These are phyloP conservation scores for Volvox africanus DNA, from an alignment of 139 green algal genomes.

Conservation along the genomic window DNA sequence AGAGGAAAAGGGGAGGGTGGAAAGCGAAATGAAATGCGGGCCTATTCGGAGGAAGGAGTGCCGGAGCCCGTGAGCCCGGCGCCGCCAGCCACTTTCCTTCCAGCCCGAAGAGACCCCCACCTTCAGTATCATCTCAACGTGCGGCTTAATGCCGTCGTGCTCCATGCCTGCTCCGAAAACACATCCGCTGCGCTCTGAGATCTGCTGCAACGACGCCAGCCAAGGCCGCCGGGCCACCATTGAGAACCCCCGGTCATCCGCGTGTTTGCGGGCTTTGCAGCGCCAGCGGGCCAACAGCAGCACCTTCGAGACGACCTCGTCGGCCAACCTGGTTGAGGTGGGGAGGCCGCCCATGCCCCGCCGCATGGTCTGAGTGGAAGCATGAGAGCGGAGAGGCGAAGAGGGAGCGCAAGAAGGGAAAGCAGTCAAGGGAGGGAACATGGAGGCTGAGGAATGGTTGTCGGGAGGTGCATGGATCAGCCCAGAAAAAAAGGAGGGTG, in stretches of 20 bases:
- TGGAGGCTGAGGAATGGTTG: too few species aligned
- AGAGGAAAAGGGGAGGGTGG: too few species aligned
- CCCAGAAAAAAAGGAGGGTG: too few species aligned
- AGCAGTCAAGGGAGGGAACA: too few species aligned
- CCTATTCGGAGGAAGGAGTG: neutral
- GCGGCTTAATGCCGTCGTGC: neutral
- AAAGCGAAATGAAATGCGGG: too few species aligned
- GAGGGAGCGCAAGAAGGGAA: too few species aligned
- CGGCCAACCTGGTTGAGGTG: neutral
- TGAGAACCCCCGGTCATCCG: neutral
- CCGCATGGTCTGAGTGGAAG: neutral
- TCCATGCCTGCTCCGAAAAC: constrained; percentile 15
- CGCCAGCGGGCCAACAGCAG: constrained; percentile 17
- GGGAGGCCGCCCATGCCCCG: neutral
- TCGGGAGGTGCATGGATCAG: too few species aligned
- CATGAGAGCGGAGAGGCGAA: too few species aligned
- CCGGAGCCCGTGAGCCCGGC: neutral
- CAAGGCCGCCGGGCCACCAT: neutral
- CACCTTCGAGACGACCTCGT: constrained; percentile 15
- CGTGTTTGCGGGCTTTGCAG: neutral
- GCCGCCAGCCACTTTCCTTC: neutral
- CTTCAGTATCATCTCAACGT: constrained; percentile 19
- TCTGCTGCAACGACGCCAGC: neutral
- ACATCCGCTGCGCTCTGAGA: neutral
- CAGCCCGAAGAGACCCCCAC: neutral